Evolutionary conservation across 1,139 yeast species (phyloP), one percentile per base, ranked within the genome.

Genomic region (Taphrina deformans): DNA sequence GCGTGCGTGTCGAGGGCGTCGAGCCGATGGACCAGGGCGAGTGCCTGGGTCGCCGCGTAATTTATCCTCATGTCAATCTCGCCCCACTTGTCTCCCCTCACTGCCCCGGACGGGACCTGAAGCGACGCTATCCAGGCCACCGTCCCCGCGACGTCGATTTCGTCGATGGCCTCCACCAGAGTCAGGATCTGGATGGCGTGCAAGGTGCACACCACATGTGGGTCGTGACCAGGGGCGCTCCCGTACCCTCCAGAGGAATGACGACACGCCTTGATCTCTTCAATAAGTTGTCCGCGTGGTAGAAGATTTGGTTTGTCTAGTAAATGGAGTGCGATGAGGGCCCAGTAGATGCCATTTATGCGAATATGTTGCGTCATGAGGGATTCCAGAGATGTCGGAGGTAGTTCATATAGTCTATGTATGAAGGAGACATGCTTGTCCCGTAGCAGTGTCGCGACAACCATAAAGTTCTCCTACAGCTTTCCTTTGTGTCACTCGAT

Each of bases 311-410:
- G 77, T 1, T 85, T 78, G 50, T 82, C 80, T 78, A 92, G 74
- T 7, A 88, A 76, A 61, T 83, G 83, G 45, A 92, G 77, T 0
- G 97, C 90, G 16, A 88, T 86, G 5, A 90, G 79, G 0, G 97
- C 99, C 99, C 99, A 93, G 74, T 95, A 93, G 1, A 95, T 80
- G 4, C 99, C 99, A 72, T 89, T 90, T 80, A 93, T 77, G 50
- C 97, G 81, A 63, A 93, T 80, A 75, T 93, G 98, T 72, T 95
- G 98, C 27, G 91, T 84, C 65, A 92, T 77, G 95, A 96, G 91
- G 75, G 90, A 92, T 71, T 88, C 95, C 65, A 87, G 82, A 67
- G 83, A 86, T 64, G 84, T 81, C 29, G 79, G 46, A 9, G 55
- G 55, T 18, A 59, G 46, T 38, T 26, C 10, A 18, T 62, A 51